These are phyloP conservation scores for Juncus inflexus DNA, from an alignment of 176 grass and related monocot species.

Conservation along the genomic window DNA sequence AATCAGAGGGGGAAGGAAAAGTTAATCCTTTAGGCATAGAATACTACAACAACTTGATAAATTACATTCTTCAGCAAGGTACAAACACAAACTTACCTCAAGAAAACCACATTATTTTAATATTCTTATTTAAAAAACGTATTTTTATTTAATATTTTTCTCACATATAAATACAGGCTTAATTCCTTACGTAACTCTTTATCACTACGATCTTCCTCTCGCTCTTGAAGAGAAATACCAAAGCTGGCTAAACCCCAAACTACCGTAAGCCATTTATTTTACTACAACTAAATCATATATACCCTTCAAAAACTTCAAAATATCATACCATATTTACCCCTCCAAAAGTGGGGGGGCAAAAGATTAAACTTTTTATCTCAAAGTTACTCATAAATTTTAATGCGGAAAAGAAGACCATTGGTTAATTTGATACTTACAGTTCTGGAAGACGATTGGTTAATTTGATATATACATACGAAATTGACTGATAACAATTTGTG, in stretches of 20 bases:
- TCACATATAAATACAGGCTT: not conserved
- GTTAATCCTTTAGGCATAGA: slow-evolving; percentile 48
- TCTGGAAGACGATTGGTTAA: not conserved
- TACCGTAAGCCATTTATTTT: not conserved
- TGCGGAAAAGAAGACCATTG: no score
- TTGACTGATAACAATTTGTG: not conserved
- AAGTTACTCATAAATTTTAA: no score
- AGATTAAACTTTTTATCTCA: no score
- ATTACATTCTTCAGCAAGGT: slow-evolving; percentile 53
- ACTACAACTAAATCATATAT: no score
- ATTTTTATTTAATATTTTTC: no score
- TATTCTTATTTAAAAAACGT: no score
- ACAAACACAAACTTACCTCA: not conserved
- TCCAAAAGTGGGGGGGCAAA: no score
- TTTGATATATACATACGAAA: not conserved
- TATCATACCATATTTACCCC: no score
- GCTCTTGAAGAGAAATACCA: not conserved
- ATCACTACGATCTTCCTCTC: slow-evolving; percentile 13
- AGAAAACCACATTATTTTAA: no score
- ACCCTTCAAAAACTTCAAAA: no score
- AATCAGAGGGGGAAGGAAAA: slow-evolving; percentile 35
- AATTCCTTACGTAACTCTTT: slow-evolving; percentile 5
- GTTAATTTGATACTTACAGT: not conserved
- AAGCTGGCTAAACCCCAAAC: not conserved
- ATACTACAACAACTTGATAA: slow-evolving; percentile 55